Percentiles rank a stretch among this genome's conserved stretches.
Conservation (phyloP, 2,329 filamentous ascomycete species). For the Verticillium zaregamsianum region DNA sequence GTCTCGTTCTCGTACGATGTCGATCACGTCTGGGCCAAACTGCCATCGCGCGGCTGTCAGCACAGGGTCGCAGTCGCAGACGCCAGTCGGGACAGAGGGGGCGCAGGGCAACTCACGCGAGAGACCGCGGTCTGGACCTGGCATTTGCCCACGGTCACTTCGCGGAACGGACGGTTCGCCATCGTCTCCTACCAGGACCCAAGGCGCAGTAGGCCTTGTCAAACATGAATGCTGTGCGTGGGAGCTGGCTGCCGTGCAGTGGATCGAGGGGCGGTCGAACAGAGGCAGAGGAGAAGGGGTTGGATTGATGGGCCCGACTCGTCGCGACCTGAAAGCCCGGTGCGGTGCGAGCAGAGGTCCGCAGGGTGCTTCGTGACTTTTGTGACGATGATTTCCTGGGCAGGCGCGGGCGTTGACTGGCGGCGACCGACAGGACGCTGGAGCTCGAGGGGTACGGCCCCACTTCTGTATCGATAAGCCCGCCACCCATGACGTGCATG, state of each 20-base stretch:
- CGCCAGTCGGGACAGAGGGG: background rate
- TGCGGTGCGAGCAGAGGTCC: no score
- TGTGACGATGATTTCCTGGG: no score
- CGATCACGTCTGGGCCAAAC: slow-evolving; percentile 31
- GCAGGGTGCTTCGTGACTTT: no score
- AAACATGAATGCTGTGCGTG: background rate
- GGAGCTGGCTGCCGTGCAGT: background rate
- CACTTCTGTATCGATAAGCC: no score
- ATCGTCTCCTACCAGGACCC: slow-evolving; percentile 6
- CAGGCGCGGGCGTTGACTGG: no score
- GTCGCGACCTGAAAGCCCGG: no score
- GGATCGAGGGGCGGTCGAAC: background rate
- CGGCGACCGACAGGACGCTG: no score
- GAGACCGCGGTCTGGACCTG: slow-evolving; percentile 31
- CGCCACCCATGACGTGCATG: no score
- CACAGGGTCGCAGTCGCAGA: background rate
- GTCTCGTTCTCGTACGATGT: slow-evolving; percentile 28
- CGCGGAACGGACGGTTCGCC: slow-evolving; percentile 12
- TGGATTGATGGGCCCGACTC: background rate
- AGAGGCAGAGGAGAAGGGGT: background rate
- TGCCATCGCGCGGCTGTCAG: slow-evolving; percentile 11
- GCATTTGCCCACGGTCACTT: slow-evolving; percentile 28
- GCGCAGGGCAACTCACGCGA: slow-evolving; percentile 22
- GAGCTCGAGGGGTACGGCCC: no score
- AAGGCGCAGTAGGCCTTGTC: background rate